Evolutionary conservation across 768 basidiomycete species (phyloP), one percentile per base, ranked within the genome.

Genomic region (Lactarius indigo): DNA sequence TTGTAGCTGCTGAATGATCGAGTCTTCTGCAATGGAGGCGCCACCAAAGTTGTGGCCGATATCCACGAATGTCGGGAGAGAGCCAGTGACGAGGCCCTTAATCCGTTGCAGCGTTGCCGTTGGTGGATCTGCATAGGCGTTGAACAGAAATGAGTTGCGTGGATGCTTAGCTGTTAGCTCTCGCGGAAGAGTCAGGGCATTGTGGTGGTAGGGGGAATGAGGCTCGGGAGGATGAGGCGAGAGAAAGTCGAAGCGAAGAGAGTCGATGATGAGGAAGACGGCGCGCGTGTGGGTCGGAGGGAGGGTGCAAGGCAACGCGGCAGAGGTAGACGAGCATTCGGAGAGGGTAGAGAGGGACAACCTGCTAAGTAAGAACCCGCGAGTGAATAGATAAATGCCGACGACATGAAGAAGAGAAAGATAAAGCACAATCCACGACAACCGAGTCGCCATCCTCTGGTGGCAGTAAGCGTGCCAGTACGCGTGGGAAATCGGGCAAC

Each of bases 101-200:
- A 99, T 88, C 2, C 97, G 85, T 75, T 98, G 97, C 44, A 98
- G 83, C 0, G 96, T 98, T 0, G 94, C 87, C 0, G 97, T 99
- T 0, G 97, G 97, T 0, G 97, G 96, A 73, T 99, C 96, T 4
- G 94, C 87, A 76, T 92, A 88, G 2, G 93, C 83, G 73, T 98
- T 91, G 76, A 93, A 94, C 54, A 98, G 80, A 75, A 96, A 87
- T 0, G 95, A 96, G 61, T 88, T 84, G 44, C 79, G 74, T 0
- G 97, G 96, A 18, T 83, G 76, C 2, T 77, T 72, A 0, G 79
- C 78, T 0, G 91, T 88, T 39, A 98, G 82, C 72, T 91, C 84
- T 3, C 81, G 79, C 0, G 96, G 96, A 15, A 96, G 80, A 0
- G 87, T 90, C 30, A 99, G 77, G 28, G 95, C 81, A 75, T 92